Evolutionary conservation across 306 rosid species (phyloP).

Genomic region (Begonia peltatifolia): DNA sequence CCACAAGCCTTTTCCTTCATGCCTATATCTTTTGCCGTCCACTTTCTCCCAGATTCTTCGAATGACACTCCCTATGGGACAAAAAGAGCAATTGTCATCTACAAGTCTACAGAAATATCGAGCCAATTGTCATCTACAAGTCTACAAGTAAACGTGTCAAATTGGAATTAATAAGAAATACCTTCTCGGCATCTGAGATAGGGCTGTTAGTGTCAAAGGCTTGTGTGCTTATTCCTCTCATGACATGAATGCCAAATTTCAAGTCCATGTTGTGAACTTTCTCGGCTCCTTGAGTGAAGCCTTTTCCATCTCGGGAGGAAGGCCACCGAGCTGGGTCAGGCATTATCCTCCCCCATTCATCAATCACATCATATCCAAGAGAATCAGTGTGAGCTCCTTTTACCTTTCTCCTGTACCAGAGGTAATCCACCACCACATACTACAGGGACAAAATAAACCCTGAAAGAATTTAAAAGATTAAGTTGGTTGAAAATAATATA

Average conservation of each 20-base stretch:
- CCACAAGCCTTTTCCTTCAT: slow-evolving; percentile 57
- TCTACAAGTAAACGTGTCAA: too few species aligned
- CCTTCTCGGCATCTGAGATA: slow-evolving; percentile 61
- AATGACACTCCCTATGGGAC: slow-evolving; percentile 44
- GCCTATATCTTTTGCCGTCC: slow-evolving; percentile 79
- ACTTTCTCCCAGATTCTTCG: slow-evolving; percentile 53
- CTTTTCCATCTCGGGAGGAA: slow-evolving; percentile 68
- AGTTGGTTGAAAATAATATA: neutral
- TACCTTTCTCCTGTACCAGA: slow-evolving; percentile 81
- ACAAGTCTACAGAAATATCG: too few species aligned
- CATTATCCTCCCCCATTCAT: slow-evolving; percentile 80
- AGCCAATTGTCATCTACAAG: too few species aligned
- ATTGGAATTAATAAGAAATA: slow-evolving; percentile 4
- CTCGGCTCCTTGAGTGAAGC: slow-evolving; percentile 51
- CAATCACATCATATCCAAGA: slow-evolving; percentile 83
- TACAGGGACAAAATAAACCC: slow-evolving; percentile 17
- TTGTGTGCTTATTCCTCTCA: slow-evolving; percentile 98
- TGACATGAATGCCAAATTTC: slow-evolving; percentile 90
- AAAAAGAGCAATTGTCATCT: neutral
- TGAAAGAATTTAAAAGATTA: too few species aligned
- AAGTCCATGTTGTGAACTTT: slow-evolving; percentile 76
- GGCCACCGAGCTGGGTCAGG: slow-evolving; percentile 96
- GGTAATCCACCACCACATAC: slow-evolving; percentile 94
- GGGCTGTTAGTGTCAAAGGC: slow-evolving; percentile 83
- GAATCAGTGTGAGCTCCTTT: slow-evolving; percentile 65